Evolutionary conservation across 2,329 filamentous ascomycete species (phyloP), one percentile per base, ranked within the genome.

Genomic region (Aureobasidium mangrovei): DNA sequence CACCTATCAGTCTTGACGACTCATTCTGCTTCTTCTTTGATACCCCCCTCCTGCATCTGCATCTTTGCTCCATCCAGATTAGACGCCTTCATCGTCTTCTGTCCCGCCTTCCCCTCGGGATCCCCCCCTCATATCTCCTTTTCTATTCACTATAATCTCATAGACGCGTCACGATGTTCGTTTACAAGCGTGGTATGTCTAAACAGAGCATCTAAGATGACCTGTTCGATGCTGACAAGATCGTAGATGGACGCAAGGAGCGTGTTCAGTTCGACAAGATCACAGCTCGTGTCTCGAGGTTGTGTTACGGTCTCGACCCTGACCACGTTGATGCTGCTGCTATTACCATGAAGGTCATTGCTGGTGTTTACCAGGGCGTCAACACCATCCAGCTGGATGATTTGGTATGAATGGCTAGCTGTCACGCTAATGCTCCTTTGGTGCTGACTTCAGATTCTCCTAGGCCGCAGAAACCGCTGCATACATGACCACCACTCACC

Each of bases 241-340:
- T 47, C 36, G 38, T 64, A 97, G 93, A 98, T 81, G 91, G 91
- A 76, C 93, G 93, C 79, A 95, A 97, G 79, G 93, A 98, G 81
- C 93, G 93, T 73, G 93, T 98, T 61, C 93, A 98, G 73, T 98
- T 98, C 78, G 93, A 98, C 81, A 98, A 98, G 79, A 98, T 98
- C 82, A 97, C 93, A 67, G 93, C 93, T 66, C 90, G 93, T 74
- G 93, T 98, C 63, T 97, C 93, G 44, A 84, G 93, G 67, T 80
- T 98, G 68, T 98, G 93, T 81, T 98, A 98, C 73, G 91, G 91
- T 62, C 85, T 98, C 56, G 93, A 98, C 69, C 82, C 87, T 48
- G 91, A 88, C 64, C 93, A 98, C 77, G 88, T 98, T 66, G 93
- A 98, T 75, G 89, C 93, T 55, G 93, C 94, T 61, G 90, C 91